These are phyloP conservation scores for Scedosporium apiospermum DNA, from an alignment of 2,329 filamentous ascomycete species.

Conservation along the genomic window DNA sequence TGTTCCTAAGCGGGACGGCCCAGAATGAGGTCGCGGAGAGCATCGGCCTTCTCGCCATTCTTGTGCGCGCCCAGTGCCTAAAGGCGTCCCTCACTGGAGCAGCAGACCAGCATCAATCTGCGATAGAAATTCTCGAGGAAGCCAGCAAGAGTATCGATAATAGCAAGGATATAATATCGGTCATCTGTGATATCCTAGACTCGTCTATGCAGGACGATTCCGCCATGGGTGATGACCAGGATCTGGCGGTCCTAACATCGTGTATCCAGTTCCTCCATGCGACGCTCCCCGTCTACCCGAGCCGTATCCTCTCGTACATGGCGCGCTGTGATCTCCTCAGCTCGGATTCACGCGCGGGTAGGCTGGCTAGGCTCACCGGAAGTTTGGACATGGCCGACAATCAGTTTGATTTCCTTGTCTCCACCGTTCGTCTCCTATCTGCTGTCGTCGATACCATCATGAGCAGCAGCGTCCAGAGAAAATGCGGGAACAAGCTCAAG, in stretches of 20 bases:
- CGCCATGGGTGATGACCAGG: constrained; percentile 48
- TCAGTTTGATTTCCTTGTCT: constrained; percentile 67
- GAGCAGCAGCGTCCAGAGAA: constrained; percentile 57
- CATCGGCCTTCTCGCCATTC: constrained; percentile 61
- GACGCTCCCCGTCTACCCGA: constrained; percentile 64
- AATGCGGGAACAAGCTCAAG: constrained; percentile 40
- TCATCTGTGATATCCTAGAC: constrained; percentile 82
- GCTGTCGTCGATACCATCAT: constrained; percentile 68
- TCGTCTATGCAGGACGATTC: constrained; percentile 50
- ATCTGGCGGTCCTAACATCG: constrained; percentile 56
- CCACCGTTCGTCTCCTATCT: constrained; percentile 65
- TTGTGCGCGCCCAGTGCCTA: constrained; percentile 47
- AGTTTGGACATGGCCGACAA: constrained; percentile 69
- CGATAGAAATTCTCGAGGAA: constrained; percentile 44
- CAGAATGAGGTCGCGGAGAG: constrained; percentile 61
- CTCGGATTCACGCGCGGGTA: constrained; percentile 64
- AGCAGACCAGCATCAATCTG: constrained; percentile 11
- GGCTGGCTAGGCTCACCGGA: constrained; percentile 70
- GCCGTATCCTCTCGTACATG: constrained; percentile 83
- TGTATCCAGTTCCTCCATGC: constrained; percentile 75
- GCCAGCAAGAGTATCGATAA: constrained; percentile 43
- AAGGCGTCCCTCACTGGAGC: constrained; percentile 18
- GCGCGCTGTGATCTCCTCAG: constrained; percentile 72
- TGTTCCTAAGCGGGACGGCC: constrained; percentile 43
- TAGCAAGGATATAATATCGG: constrained; percentile 65